These are phyloP conservation scores for Phialophora expanda DNA, from an alignment of 2,329 filamentous ascomycete genomes.

Conservation along the genomic window DNA sequence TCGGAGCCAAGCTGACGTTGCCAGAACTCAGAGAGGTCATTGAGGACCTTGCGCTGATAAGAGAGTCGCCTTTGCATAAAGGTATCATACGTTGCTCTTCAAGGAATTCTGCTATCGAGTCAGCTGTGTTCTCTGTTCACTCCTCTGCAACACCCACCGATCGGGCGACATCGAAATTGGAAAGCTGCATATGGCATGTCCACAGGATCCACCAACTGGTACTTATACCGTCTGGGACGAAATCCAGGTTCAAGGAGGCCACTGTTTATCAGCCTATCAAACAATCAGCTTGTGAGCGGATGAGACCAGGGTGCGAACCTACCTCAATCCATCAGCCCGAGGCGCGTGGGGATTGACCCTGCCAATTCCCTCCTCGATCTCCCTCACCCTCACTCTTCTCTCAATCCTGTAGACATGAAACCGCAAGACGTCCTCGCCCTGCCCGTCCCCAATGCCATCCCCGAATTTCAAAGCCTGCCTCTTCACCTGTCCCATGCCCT, in stretches of 20 bases:
- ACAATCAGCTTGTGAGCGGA: not conserved
- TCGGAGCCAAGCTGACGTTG: conserved; percentile 5
- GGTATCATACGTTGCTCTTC: conserved; percentile 15
- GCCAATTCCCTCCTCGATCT: conserved; percentile 24
- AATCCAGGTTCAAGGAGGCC: conserved; percentile 35
- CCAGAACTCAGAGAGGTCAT: conserved; percentile 15
- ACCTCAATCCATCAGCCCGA: conserved; percentile 28
- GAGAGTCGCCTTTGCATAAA: conserved; percentile 1
- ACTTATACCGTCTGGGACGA: conserved; percentile 48
- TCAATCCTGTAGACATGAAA: conserved; percentile 37
- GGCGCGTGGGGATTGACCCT: conserved; percentile 7
- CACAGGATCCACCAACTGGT: conserved; percentile 55
- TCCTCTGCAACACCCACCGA: conserved; percentile 18
- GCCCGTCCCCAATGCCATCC: conserved; percentile 23
- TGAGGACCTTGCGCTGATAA: conserved; percentile 20
- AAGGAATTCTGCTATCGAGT: conserved; percentile 20
- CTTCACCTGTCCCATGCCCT: conserved; percentile 24
- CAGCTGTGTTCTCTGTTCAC: not conserved
- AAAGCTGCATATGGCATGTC: conserved; percentile 57
- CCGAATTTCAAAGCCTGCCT: conserved; percentile 34
- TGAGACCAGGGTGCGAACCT: not conserved
- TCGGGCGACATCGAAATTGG: conserved; percentile 39
- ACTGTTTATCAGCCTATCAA: conserved; percentile 31
- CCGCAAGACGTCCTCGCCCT: conserved; percentile 35
- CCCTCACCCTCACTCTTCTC: conserved; percentile 30